These are phyloP conservation scores for Cryoendolithus antarcticus DNA, from an alignment of 2,329 filamentous ascomycete genomes.

Conservation along the genomic window DNA sequence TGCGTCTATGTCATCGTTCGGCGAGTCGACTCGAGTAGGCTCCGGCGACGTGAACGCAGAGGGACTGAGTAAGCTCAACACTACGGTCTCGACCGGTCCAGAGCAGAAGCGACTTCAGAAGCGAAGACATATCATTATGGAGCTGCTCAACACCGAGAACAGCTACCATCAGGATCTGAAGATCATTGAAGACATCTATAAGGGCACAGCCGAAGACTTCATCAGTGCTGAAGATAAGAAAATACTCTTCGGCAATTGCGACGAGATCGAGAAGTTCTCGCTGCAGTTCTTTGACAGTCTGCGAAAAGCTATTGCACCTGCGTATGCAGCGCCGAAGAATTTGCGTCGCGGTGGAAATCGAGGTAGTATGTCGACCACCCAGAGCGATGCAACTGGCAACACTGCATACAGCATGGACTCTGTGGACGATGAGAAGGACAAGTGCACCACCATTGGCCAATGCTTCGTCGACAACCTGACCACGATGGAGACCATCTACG, in stretches of 20 bases:
- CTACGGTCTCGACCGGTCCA: constrained; percentile 17
- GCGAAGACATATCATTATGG: constrained; percentile 75
- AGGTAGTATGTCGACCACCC: constrained; percentile 33
- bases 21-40: constrained; percentile 16
- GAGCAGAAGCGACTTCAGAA: constrained; percentile 62
- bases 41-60: constrained; percentile 16
- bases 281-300: constrained; percentile 65
- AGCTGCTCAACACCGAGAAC: constrained; percentile 85
- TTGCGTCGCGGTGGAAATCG: constrained; percentile 43
- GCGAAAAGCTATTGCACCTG: constrained; percentile 64
- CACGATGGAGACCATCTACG: constrained; percentile 53
- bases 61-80: constrained; percentile 10
- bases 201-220: constrained; percentile 67
- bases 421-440: constrained; percentile 43
- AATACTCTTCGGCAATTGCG: constrained; percentile 81
- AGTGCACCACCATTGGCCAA: constrained; percentile 45
- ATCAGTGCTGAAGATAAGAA: constrained; percentile 77
- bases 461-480: constrained; percentile 44
- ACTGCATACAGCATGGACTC: constrained; percentile 17
- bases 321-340: constrained; percentile 57
- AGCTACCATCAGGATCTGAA: constrained; percentile 92
- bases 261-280: constrained; percentile 81
- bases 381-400: constrained; percentile 24
- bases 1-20: constrained; percentile 24
- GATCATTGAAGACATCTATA: constrained; percentile 95